A percentile compares a stretch with the other conserved stretches of the same genome.
Conservation (phyloP, 306 rosid species). For the Trifolium subterraneum region DNA sequence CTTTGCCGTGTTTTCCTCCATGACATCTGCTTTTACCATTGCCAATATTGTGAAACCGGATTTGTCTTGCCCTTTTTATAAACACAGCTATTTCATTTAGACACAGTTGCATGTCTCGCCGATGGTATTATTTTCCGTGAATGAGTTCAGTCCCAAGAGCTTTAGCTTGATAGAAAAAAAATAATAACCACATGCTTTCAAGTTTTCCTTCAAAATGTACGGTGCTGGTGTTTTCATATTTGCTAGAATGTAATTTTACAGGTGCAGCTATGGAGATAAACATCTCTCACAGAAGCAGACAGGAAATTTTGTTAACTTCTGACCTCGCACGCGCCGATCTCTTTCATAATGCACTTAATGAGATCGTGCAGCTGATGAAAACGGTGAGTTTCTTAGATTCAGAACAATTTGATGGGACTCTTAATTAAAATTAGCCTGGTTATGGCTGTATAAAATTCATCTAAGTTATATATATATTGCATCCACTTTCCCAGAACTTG, state of each 20-base stretch:
- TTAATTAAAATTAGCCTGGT: constrained; percentile 9
- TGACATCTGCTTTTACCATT: constrained; percentile 12
- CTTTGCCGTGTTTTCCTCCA: neutral
- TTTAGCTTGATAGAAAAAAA: neutral
- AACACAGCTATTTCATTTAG: constrained; percentile 4
- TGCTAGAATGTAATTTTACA: constrained; percentile 44
- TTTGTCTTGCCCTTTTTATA: constrained; percentile 13
- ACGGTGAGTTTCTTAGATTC: constrained; percentile 49
- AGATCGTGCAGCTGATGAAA: constrained; percentile 78
- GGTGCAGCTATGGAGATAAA: constrained; percentile 91
- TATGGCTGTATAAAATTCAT: constrained; percentile 14
- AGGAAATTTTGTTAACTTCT: constrained; percentile 78
- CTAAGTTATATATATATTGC: neutral
- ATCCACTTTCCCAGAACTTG: constrained; percentile 61
- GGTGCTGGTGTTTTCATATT: neutral
- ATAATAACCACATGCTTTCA: neutral
- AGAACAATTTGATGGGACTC: constrained; percentile 24
- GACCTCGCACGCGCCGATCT: constrained; percentile 74
- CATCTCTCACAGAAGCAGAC: constrained; percentile 86
- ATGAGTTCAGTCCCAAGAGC: no score
- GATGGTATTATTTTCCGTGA: no score
- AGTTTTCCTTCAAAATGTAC: constrained; percentile 27
- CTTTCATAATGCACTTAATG: constrained; percentile 72
- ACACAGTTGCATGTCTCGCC: no score
- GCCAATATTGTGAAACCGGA: constrained; percentile 11